Evolutionary conservation across 805 yeast genomes (phyloP).

Genomic region (Ogataea saltuana): DNA sequence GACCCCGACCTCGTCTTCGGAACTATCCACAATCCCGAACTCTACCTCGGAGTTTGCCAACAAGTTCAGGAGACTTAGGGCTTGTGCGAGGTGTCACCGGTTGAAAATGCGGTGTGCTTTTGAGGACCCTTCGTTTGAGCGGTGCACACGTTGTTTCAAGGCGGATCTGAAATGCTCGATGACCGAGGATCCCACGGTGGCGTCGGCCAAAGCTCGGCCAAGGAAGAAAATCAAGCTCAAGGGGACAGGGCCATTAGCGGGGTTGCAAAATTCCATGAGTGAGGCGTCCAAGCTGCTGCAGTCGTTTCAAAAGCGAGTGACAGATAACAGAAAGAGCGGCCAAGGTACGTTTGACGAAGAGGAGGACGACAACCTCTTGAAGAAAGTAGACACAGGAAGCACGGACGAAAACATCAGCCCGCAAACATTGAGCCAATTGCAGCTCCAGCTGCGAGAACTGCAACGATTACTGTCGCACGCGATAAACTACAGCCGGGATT

Average conservation of each 20-base stretch:
- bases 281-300: conserved; percentile 29
- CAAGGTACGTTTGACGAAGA: conserved; percentile 12
- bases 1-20: conserved; percentile 4
- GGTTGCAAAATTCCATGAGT: conserved; percentile 30
- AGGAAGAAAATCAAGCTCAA: conserved; percentile 32
- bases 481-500: conserved; percentile 17
- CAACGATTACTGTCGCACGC: conserved; percentile 35
- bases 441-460: conserved; percentile 34
- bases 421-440: conserved; percentile 27
- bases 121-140: conserved; percentile 43
- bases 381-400: conserved; percentile 9
- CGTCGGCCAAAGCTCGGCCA: conserved; percentile 40
- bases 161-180: conserved; percentile 48
- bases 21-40: background rate
- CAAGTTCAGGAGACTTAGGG: conserved; percentile 48
- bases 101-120: conserved; percentile 54
- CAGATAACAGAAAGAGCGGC: conserved; percentile 14
- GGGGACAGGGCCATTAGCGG: conserved; percentile 30
- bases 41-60: conserved; percentile 37
- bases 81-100: conserved; percentile 58
- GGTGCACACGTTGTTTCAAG: conserved; percentile 48
- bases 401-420: conserved; percentile 25
- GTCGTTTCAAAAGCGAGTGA: conserved; percentile 24
- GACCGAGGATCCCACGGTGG: conserved; percentile 51
- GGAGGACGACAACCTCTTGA: conserved; percentile 7